Percentiles rank a stretch among this genome's conserved stretches.
These are phyloP conservation scores for Pythium phragmiticola DNA, from an alignment of 352 stramenopile genomes.

Conservation along the genomic window DNA sequence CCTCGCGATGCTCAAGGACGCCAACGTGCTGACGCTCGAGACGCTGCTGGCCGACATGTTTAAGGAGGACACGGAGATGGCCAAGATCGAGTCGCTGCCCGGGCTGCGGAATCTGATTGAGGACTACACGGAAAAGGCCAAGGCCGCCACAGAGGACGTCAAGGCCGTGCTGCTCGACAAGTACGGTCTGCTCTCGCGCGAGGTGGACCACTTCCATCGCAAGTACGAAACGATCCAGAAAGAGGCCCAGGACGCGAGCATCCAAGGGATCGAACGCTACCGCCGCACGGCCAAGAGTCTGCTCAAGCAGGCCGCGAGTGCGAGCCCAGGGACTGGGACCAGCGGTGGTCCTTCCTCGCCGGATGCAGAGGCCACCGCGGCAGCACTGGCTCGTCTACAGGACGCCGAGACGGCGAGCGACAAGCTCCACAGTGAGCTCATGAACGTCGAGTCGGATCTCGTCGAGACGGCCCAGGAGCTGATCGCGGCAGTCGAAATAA, in stretches of 20 bases:
- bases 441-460: constrained; percentile 89
- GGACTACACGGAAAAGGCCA: constrained; percentile 86
- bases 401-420: constrained; percentile 82
- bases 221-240: constrained; percentile 58
- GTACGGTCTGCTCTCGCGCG: constrained; percentile 43
- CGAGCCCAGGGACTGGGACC: constrained; percentile 44
- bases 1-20: constrained; percentile 73
- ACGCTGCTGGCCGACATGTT: constrained; percentile 92
- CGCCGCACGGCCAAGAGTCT: constrained; percentile 72
- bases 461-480: constrained; percentile 74
- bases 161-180: constrained; percentile 81
- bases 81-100: constrained; percentile 89
- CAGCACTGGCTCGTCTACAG: constrained; percentile 73
- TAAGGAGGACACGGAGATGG: constrained; percentile 90
- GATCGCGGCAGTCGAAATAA: constrained; percentile 55
- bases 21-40: constrained; percentile 89
- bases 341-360: constrained; percentile 2
- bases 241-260: constrained; percentile 74
- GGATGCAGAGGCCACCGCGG: constrained; percentile 22
- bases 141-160: constrained; percentile 79
- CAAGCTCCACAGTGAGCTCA: constrained; percentile 84
- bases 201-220: constrained; percentile 56
- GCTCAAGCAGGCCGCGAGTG: constrained; percentile 48
- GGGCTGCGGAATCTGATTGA: constrained; percentile 89
- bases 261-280: constrained; percentile 79